phyloP scores from a whole-genome alignment of 2,329 filamentous ascomycete species.

The Phaeosphaeriaceae sp. region DNA sequence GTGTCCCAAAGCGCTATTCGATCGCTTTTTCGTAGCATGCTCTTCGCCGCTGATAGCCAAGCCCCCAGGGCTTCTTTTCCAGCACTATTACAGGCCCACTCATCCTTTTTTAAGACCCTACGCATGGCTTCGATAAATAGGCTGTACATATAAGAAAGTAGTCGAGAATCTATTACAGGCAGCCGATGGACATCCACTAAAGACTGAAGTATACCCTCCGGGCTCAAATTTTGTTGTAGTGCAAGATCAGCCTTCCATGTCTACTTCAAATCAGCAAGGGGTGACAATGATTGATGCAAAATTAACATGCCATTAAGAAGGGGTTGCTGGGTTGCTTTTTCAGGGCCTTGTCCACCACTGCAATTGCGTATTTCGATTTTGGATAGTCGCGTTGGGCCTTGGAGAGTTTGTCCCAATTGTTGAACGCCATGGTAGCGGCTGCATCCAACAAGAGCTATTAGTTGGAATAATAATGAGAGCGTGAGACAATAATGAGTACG shows the following conservation, averaged over 20 bases:
- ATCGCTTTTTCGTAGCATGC: conserved; percentile 26
- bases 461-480: not conserved
- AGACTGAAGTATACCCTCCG: conserved; percentile 13
- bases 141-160: conserved; percentile 40
- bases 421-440: conserved; percentile 37
- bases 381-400: conserved; percentile 42
- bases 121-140: conserved; percentile 26
- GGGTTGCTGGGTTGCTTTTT: conserved; percentile 46
- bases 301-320: conserved; percentile 37
- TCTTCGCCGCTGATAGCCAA: conserved; percentile 39
- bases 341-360: conserved; percentile 40
- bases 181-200: conserved; percentile 28
- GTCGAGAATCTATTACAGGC: conserved; percentile 29
- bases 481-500: conserved; percentile 6
- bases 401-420: conserved; percentile 42
- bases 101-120: conserved; percentile 4
- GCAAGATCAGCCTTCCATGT: conserved; percentile 41
- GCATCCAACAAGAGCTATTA: not conserved
- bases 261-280: conserved; percentile 34
- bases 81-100: conserved; percentile 15
- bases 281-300: conserved; percentile 2
- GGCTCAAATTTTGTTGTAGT: conserved; percentile 22
- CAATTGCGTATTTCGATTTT: conserved; percentile 43
- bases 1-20: conserved; percentile 35
- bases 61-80: conserved; percentile 29